Percentiles rank a stretch among this genome's conserved stretches.
Evolutionary conservation across 331 rosid species (phyloP).

Genomic region (Malus hybrid): DNA sequence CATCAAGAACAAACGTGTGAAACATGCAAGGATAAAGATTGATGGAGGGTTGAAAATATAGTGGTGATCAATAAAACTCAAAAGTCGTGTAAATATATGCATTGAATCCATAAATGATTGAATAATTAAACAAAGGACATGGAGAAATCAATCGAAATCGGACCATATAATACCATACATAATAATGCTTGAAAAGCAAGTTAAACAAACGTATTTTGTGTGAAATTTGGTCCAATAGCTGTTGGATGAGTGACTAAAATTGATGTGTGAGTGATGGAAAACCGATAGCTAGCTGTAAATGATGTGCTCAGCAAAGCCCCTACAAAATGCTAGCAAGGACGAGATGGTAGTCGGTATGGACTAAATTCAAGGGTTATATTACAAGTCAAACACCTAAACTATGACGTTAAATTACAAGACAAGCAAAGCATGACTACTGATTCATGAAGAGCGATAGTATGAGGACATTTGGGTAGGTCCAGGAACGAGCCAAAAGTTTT

Average conservation of each 20-base stretch:
- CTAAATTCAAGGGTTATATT: too few species aligned
- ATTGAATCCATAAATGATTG: background rate
- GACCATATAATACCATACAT: background rate
- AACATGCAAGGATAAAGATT: background rate
- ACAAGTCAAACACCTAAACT: background rate
- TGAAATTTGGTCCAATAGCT: background rate
- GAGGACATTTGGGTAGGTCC: too few species aligned
- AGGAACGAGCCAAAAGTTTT: too few species aligned
- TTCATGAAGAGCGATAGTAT: too few species aligned
- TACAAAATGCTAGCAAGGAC: background rate
- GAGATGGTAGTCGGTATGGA: background rate
- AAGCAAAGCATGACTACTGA: too few species aligned
- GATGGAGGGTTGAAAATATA: background rate
- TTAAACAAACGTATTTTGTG: background rate
- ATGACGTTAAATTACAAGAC: background rate
- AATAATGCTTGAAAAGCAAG: conserved; percentile 6
- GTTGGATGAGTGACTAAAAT: background rate
- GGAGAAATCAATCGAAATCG: background rate
- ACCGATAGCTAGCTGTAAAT: background rate
- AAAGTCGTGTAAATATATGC: too few species aligned
- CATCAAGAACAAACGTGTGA: background rate
- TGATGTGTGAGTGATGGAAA: background rate
- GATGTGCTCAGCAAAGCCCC: background rate
- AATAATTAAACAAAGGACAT: background rate
- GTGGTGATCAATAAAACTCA: background rate